Evolutionary conservation across 108 stramenopile genomes (phyloP).

Genomic region (Craspedostauros australis): DNA sequence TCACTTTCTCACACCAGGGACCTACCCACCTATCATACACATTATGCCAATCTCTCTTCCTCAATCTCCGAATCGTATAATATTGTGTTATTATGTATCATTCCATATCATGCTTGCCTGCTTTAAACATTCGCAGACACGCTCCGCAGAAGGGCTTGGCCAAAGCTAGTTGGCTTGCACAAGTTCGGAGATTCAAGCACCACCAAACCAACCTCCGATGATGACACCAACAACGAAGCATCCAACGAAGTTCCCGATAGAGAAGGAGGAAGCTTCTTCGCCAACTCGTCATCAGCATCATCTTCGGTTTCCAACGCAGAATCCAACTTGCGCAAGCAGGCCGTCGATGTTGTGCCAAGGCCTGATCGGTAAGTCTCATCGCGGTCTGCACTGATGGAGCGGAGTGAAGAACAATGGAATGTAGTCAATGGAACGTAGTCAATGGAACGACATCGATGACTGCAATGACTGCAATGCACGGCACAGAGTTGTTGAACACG

Average conservation of each 20-base stretch:
- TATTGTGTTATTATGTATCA: no score
- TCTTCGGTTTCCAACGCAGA: no score
- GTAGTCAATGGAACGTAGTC: background rate
- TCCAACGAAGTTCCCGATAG: background rate
- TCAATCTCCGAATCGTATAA: no score
- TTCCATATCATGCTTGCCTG: no score
- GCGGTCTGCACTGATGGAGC: no score
- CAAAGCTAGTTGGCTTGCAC: conserved; percentile 66
- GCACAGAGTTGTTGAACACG: no score
- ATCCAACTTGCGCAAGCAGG: no score
- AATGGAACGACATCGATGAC: background rate
- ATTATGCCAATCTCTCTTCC: background rate
- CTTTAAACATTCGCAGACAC: conserved; percentile 37
- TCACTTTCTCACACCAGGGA: no score
- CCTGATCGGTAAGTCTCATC: no score
- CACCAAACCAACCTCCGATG: conserved; percentile 1
- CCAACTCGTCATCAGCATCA: no score
- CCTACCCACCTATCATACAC: conserved; percentile 1
- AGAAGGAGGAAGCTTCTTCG: no score
- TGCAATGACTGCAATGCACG: background rate
- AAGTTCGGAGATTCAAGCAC: background rate
- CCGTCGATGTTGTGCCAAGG: no score
- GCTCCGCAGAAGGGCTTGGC: conserved; percentile 77
- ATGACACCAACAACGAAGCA: background rate
- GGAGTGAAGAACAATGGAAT: background rate